Base-by-base conservation (phyloP, 257 asterid genomes). In the Knoxia roxburghii region DNA sequence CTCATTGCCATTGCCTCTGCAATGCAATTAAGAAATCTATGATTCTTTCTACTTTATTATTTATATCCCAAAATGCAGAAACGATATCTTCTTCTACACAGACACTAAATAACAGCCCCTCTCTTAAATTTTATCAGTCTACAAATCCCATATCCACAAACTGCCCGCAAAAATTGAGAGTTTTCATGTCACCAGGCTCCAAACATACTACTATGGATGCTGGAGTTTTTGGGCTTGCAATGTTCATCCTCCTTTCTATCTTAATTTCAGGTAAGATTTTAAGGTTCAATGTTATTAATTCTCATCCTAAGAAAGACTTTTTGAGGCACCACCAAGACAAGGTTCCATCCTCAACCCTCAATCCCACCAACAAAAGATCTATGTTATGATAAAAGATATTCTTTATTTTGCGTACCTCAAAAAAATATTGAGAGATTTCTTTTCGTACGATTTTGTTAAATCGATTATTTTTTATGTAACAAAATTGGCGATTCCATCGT, bases 1-100 rank as follows among this genome's bases (percentile, higher is more conserved):
- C 65, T 77, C 41, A 37, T 37, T n/a, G n/a, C 58, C 83, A 61
- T 68, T 76, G 76, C 71, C 73, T 83, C 84, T 77, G 50, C 68
- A 57, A 72, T 83, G 81, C 96, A 90, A n/a, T n/a, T n/a, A n/a
- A 89, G 97, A 85, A 93, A 93, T 82, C 91, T 85, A 72, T 62
- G 95, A 88, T 93, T 88, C 98, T 83, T 61, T 76, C 76, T 78
- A 55, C 73, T 37, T 64, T n/a, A n/a, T 69, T 72, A 75, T 80
- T 77, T 85, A 89, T 83, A 87, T 72, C 71, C 77, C 60, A 62
- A n/a, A 61, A 54, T 66, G 65, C 43, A 69, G 63, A 65, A 41
- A 37, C 6, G 58, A 64, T 65, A 20, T 40, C 75, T 75, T 75
- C 75, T 58, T 65, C 61, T 68, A 37, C 17, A 63, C 73, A 26